phyloP scores from a whole-genome alignment of 805 yeast genomes.

The Candida ipomoeae region DNA sequence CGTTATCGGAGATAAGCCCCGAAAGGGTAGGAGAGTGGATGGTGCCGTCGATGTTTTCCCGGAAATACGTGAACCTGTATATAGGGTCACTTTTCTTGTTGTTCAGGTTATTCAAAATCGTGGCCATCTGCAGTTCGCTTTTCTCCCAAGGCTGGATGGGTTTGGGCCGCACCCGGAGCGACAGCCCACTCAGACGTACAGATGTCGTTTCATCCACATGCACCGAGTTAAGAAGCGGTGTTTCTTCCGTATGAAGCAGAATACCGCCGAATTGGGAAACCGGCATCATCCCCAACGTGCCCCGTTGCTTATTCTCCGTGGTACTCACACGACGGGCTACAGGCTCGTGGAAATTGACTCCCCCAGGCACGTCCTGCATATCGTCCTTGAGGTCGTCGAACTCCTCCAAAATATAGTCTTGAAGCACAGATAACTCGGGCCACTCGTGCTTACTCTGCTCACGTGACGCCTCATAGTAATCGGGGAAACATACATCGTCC shows the following conservation, averaged over 20 bases:
- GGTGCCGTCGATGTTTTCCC: conserved; percentile 86
- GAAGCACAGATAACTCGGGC: conserved; percentile 80
- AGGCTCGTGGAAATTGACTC: conserved; percentile 39
- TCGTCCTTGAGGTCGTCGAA: conserved; percentile 30
- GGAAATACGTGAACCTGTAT: conserved; percentile 83
- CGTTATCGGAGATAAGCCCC: conserved; percentile 44
- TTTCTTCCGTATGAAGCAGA: conserved; percentile 20
- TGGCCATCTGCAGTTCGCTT: conserved; percentile 24
- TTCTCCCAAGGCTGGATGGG: conserved; percentile 72
- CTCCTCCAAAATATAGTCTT: conserved; percentile 76
- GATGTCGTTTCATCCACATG: conserved; percentile 33
- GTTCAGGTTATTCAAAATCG: conserved; percentile 24
- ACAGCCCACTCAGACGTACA: conserved; percentile 36
- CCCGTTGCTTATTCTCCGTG: conserved; percentile 1
- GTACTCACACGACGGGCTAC: conserved; percentile 18
- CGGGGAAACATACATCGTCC: conserved; percentile 89
- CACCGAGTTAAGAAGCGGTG: conserved; percentile 28
- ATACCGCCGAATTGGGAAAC: conserved; percentile 4
- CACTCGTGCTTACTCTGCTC: conserved; percentile 40
- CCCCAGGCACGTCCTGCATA: conserved; percentile 18
- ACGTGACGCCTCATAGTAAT: conserved; percentile 44
- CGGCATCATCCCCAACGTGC: conserved; percentile 1
- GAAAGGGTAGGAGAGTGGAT: conserved; percentile 86
- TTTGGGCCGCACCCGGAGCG: conserved; percentile 64
- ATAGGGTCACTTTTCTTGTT: conserved; percentile 35